Percentiles rank a stretch among this genome's conserved stretches.
phyloP scores from a whole-genome alignment of 179 eudicot genomes.

The Heliamphora pulchella region DNA sequence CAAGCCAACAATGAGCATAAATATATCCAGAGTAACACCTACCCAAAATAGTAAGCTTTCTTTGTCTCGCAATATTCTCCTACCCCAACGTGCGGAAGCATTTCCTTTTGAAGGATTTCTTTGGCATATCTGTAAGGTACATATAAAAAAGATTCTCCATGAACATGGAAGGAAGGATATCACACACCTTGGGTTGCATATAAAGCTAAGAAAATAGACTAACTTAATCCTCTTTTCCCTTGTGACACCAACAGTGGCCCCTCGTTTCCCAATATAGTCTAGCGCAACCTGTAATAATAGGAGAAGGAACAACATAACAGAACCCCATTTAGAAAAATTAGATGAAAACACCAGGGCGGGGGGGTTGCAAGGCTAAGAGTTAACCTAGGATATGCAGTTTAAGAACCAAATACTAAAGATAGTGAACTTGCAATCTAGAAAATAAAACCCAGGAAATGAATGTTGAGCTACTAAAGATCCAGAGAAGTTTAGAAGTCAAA shows the following conservation, averaged over 20 bases:
- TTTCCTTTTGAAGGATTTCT: slow-evolving; percentile 90
- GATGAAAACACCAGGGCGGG: too few species aligned
- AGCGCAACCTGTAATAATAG: slow-evolving; percentile 57
- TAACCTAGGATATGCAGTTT: too few species aligned
- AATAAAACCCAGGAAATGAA: too few species aligned
- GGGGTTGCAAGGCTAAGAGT: too few species aligned
- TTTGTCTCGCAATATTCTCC: slow-evolving; percentile 95
- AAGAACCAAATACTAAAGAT: too few species aligned
- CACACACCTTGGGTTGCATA: too few species aligned
- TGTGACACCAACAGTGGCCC: slow-evolving; percentile 88
- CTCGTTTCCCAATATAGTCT: slow-evolving; percentile 96
- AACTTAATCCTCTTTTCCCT: slow-evolving; percentile 86
- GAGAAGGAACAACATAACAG: not conserved
- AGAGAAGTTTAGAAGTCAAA: too few species aligned
- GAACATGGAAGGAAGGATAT: too few species aligned
- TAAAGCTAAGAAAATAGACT: slow-evolving; percentile 11
- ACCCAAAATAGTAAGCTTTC: slow-evolving; percentile 97
- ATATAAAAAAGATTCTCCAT: not conserved
- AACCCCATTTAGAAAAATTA: too few species aligned
- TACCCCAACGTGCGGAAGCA: slow-evolving; percentile 98
- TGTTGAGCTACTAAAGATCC: too few species aligned
- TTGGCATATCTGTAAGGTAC: slow-evolving; percentile 51
- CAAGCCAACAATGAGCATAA: not conserved
- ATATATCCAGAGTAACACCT: slow-evolving; percentile 6
- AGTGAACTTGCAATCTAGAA: too few species aligned